These are phyloP conservation scores for Nemania abortiva DNA, from an alignment of 2,329 filamentous ascomycete genomes.

Conservation along the genomic window DNA sequence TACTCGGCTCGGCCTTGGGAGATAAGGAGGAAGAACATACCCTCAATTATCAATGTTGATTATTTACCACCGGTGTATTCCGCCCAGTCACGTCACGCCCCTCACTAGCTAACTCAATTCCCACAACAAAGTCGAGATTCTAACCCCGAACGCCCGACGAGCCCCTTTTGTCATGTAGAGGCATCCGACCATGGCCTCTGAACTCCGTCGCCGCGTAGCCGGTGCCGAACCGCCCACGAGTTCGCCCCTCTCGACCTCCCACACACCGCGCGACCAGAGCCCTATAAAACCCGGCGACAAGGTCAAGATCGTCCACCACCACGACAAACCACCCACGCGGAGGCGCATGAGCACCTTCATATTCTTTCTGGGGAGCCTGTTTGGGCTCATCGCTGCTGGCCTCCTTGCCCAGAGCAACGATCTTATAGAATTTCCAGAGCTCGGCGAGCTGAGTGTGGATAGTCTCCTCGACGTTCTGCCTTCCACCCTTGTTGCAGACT, in stretches of 20 bases:
- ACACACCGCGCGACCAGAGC: slow-evolving; percentile 51
- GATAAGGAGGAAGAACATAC: neutral
- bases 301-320: slow-evolving; percentile 58
- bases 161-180: slow-evolving; percentile 46
- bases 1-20: no score
- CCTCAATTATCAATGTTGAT: neutral
- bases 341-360: slow-evolving; percentile 85
- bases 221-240: slow-evolving; percentile 49
- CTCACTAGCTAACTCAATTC: neutral
- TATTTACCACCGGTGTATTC: neutral
- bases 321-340: slow-evolving; percentile 62
- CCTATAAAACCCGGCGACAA: slow-evolving; percentile 52
- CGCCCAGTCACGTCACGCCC: neutral
- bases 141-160: neutral
- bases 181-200: slow-evolving; percentile 47
- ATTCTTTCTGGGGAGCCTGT: slow-evolving; percentile 89
- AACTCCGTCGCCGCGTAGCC: slow-evolving; percentile 49
- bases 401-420: slow-evolving; percentile 93
- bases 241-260: slow-evolving; percentile 43
- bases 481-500: slow-evolving; percentile 85
- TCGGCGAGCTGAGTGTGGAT: slow-evolving; percentile 83
- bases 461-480: slow-evolving; percentile 88
- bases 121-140: neutral
- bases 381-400: slow-evolving; percentile 87
- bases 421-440: slow-evolving; percentile 81